A percentile compares a stretch with the other conserved stretches of the same genome.
phyloP scores from a whole-genome alignment of 2,329 filamentous ascomycete species.

The Pseudodiploospora longispora region DNA sequence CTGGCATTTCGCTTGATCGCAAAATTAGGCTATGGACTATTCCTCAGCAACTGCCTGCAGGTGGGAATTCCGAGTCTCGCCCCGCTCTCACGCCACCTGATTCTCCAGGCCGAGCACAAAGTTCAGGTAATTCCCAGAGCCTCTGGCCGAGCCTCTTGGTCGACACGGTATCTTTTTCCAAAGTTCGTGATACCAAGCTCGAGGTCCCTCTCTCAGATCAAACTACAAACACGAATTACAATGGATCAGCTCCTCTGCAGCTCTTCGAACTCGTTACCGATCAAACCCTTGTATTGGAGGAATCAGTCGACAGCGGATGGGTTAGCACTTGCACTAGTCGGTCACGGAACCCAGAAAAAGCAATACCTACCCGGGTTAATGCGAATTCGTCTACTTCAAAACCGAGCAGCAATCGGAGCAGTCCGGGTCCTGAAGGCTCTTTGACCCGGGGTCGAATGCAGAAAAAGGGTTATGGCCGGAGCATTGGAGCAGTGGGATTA shows the following conservation, averaged over 20 bases:
- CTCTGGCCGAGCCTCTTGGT: constrained; percentile 36
- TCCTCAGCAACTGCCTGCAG: constrained; percentile 31
- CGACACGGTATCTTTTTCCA: constrained; percentile 46
- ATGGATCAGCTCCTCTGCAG: constrained; percentile 60
- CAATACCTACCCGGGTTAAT: constrained; percentile 24
- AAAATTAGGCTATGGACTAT: constrained; percentile 75
- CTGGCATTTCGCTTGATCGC: constrained; percentile 57
- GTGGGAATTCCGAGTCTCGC: constrained; percentile 23
- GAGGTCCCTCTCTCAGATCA: constrained; percentile 44
- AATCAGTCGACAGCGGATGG: constrained; percentile 56
- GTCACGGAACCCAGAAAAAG: constrained; percentile 26
- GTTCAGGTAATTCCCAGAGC: constrained; percentile 16
- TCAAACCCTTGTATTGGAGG: constrained; percentile 76
- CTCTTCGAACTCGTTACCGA: constrained; percentile 62
- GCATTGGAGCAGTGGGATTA: constrained; percentile 71
- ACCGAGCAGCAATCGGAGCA: constrained; percentile 55
- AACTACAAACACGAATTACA: constrained; percentile 68
- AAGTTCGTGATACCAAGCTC: constrained; percentile 19
- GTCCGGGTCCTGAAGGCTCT: constrained; percentile 50
- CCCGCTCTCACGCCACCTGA: constrained; percentile 32
- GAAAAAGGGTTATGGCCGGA: constrained; percentile 61
- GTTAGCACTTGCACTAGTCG: constrained; percentile 42
- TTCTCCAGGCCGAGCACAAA: constrained; percentile 25
- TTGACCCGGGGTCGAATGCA: constrained; percentile 66
- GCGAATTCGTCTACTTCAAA: constrained; percentile 20